Percentiles rank a stretch among this genome's conserved stretches.
Evolutionary conservation across 1,284 basidiomycete species (phyloP).

Genomic region (Xanthoconium separans): DNA sequence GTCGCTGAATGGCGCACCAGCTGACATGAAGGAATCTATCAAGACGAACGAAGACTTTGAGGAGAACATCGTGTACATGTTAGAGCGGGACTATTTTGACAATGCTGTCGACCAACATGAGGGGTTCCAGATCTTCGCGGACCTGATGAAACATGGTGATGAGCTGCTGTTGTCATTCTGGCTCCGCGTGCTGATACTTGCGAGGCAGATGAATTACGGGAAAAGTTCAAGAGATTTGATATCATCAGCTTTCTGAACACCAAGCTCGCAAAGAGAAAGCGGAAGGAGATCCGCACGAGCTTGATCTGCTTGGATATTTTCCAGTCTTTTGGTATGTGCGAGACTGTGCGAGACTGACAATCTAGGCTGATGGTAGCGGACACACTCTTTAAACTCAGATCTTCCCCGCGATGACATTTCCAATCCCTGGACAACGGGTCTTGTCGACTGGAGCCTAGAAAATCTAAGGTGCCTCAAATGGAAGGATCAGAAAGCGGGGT

Average conservation of each 20-base stretch:
- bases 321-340: constrained; percentile 18
- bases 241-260: constrained; percentile 16
- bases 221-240: constrained; percentile 8
- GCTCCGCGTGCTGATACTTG: constrained; percentile 1
- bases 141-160: constrained; percentile 24
- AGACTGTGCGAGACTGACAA: neutral
- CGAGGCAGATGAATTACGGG: constrained; percentile 16
- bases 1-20: constrained; percentile 4
- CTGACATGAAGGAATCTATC: constrained; percentile 16
- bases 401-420: too few species aligned
- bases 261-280: constrained; percentile 15
- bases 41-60: constrained; percentile 6
- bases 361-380: neutral
- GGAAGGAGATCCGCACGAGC: constrained; percentile 21
- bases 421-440: neutral
- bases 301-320: constrained; percentile 28
- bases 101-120: constrained; percentile 25
- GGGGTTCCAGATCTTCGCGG: constrained; percentile 27
- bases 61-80: constrained; percentile 23
- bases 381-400: constrained; percentile 4
- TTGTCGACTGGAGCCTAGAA: neutral
- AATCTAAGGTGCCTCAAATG: neutral
- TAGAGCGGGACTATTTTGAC: constrained; percentile 26
- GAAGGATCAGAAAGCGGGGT: constrained; percentile 3
- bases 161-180: too few species aligned